These are phyloP conservation scores for Epichloe gansuensis DNA, from an alignment of 2,329 filamentous ascomycete species.

Conservation along the genomic window DNA sequence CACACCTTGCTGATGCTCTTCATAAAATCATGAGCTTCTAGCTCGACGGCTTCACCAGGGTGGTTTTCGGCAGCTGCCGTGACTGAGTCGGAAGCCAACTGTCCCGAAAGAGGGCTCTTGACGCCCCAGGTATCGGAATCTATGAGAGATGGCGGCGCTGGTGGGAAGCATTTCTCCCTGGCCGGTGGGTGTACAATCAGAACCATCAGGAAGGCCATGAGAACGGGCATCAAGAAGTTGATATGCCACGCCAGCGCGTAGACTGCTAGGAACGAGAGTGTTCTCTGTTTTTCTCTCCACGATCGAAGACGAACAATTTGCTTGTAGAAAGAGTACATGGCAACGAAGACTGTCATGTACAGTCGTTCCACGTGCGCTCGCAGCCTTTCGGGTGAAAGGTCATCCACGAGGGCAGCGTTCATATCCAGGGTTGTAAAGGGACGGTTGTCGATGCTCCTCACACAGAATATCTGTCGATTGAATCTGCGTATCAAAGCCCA, in stretches of 20 bases:
- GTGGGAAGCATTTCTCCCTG: constrained; percentile 56
- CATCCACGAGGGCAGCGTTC: no score
- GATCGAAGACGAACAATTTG: constrained; percentile 66
- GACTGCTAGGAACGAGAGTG: constrained; percentile 43
- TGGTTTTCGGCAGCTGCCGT: constrained; percentile 75
- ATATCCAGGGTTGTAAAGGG: no score
- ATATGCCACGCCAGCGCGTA: constrained; percentile 57
- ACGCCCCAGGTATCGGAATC: constrained; percentile 57
- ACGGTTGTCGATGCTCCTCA: no score
- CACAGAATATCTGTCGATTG: no score
- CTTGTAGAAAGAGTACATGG: constrained; percentile 53
- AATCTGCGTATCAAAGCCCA: no score
- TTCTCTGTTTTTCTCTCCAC: constrained; percentile 62
- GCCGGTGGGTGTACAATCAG: constrained; percentile 54
- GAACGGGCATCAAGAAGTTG: constrained; percentile 27
- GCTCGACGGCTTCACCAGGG: constrained; percentile 71
- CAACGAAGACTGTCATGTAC: constrained; percentile 66
- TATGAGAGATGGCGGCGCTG: constrained; percentile 63
- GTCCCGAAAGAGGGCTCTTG: constrained; percentile 63
- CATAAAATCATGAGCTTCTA: constrained; percentile 71
- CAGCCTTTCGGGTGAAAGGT: no score
- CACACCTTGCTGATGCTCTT: constrained; percentile 43
- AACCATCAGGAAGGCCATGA: constrained; percentile 38
- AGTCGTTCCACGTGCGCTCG: no score
- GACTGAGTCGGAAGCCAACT: constrained; percentile 63